Evolutionary conservation across 306 rosid species (phyloP), one percentile per base, ranked within the genome.

Genomic region (Echinosophora koreensis): DNA sequence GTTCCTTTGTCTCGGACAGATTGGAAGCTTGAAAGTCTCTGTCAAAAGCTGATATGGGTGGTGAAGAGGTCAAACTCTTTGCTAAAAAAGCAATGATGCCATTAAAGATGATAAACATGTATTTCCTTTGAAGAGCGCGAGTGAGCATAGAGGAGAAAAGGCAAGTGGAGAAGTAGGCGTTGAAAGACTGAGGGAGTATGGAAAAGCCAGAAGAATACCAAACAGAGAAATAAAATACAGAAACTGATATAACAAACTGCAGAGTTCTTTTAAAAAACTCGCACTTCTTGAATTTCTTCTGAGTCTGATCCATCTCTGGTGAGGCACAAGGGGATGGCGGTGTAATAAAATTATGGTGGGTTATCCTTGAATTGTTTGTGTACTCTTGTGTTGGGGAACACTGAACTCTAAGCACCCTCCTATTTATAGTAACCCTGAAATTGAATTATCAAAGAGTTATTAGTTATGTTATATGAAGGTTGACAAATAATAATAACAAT

Each of bases 101-200:
- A 72, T 90, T 90, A 8, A 88, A 92, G 16, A 90, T 16, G 42
- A 90, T 88, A 70, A 92, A 92, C 87, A 92, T 84, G 85, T 86
- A 89, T 78, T 87, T 92, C 27, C 89, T 87, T 61, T 92, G 83
- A 6, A 90, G 77, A 30, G 83, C 77, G 80, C 69, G 94, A 44
- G 86, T 78, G 83, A 87, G 71, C 38, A 87, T 49, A n/a, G n/a
- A n/a, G 59, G 88, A 79, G 57, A 88, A 78, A 60, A 86, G 83
- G 46, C 69, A 85, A 15, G 90, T 82, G 69, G 84, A 86, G 82
- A 89, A 87, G 84, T 74, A 86, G 34, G 79, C 82, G 78, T 35
- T 89, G 78, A 82, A 87, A 35, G 90, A 85, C 49, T 87, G 74
- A 22, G 91, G 85, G 42, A 81, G 77, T 14, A 70, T 68, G 69